These are phyloP conservation scores for Diaporthe helianthi DNA, from an alignment of 2,329 filamentous ascomycete species.

Conservation along the genomic window DNA sequence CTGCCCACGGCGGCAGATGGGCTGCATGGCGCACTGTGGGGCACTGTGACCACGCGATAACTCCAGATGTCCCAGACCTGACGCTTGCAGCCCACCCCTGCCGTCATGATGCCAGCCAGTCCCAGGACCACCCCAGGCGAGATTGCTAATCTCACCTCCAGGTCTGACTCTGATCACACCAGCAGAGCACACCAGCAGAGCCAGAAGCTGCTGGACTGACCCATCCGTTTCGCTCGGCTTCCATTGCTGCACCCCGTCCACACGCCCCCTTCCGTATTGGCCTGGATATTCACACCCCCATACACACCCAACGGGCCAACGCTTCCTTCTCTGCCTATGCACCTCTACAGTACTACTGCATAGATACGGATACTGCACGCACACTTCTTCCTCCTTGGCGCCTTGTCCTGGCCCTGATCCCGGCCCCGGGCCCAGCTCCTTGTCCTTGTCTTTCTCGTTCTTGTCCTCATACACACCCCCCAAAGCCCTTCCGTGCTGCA, in stretches of 20 bases:
- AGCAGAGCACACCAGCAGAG: not conserved
- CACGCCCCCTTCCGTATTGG: not conserved
- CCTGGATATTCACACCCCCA: slow-evolving; percentile 1
- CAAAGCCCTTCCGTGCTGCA: slow-evolving; percentile 15
- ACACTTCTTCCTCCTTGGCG: slow-evolving; percentile 21
- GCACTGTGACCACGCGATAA: slow-evolving; percentile 25
- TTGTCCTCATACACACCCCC: slow-evolving; percentile 14
- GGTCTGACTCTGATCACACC: slow-evolving; percentile 25
- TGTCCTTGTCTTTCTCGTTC: slow-evolving; percentile 23
- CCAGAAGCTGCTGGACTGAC: slow-evolving; percentile 16
- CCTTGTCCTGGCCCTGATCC: slow-evolving; percentile 25
- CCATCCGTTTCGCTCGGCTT: slow-evolving; percentile 26
- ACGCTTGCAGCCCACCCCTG: slow-evolving; percentile 24
- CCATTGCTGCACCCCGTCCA: slow-evolving; percentile 18
- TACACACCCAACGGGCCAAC: not conserved
- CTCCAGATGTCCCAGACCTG: slow-evolving; percentile 17
- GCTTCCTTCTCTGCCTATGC: not conserved
- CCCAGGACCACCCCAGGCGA: slow-evolving; percentile 23
- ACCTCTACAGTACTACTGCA: no score
- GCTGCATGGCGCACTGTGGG: slow-evolving; percentile 17
- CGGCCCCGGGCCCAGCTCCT: slow-evolving; percentile 12
- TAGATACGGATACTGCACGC: slow-evolving; percentile 4
- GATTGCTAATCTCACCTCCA: slow-evolving; percentile 35
- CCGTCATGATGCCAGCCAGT: not conserved
- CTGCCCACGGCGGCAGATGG: slow-evolving; percentile 5